Evolutionary conservation across 495 filamentous ascomycete genomes (phyloP), one percentile per base, ranked within the genome.

Genomic region (Neurospora intermedia): DNA sequence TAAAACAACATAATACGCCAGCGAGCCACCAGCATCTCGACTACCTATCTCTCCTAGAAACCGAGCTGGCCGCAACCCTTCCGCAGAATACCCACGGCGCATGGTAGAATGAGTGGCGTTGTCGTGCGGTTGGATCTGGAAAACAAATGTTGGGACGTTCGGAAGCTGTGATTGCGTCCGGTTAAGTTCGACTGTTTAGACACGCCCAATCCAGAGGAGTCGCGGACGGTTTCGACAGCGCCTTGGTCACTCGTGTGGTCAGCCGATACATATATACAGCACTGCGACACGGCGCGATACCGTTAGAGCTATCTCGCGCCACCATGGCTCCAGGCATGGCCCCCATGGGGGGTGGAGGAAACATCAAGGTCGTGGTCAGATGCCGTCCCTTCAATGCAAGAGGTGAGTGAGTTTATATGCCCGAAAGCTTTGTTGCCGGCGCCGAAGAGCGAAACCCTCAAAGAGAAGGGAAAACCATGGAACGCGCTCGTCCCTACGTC

Each of bases 281-380:
- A 16, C 23, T 59, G 23, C 11, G 48, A 59, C 48, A 13, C 48
- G 31, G 13, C 11, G 48, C 48, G 23, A 18, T 1, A 62, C 27
- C 54, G 54, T 27, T 9, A 31, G 54, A 62, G 54, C 54, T 16
- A 41, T 62, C 40, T 35, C 45, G 70, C 43, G 74, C 75, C 23
- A 80, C 73, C 82, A 94, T 94, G 91, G 87, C 91, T 83, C 88
- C 91, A 81, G 88, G 85, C 73, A 92, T 74, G 70, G 69, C 72
- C 69, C 74, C 77, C 73, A 69, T 75, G 23, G 77, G 78, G 71
- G 74, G 92, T 82, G 96, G 96, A 83, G 96, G 96, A 83, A 99
- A 99, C 81, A 99, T 99, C 82, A 99, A 98, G 92, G 96, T 99
- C 85, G 96, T 99, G 87, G 96, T 99, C 84, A 89, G 96, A 83